phyloP scores from a whole-genome alignment of 495 filamentous ascomycete species.

The Amorphotheca resinae region DNA sequence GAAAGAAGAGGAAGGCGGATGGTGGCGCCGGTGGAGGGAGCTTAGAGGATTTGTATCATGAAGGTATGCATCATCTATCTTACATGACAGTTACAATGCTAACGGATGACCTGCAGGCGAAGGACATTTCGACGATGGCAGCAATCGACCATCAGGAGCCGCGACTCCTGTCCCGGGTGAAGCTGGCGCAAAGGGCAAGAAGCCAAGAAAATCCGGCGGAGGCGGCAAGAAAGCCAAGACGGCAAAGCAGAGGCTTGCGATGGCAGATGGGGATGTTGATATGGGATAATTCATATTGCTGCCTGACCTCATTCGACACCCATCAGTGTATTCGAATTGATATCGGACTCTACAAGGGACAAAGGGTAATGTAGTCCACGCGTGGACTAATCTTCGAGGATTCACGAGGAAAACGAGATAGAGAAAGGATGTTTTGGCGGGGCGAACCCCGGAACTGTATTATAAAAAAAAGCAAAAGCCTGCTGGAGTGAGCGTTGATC shows the following conservation, averaged over 20 bases:
- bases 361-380: too few relatives aligned
- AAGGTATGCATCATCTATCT: conserved; percentile 51
- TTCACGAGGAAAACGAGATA: too few relatives aligned
- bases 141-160: conserved; percentile 67
- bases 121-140: conserved; percentile 80
- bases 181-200: conserved; percentile 37
- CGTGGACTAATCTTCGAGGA: too few relatives aligned
- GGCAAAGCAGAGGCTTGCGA: conserved; percentile 72
- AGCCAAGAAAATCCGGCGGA: conserved; percentile 21
- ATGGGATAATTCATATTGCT: conserved; percentile 1
- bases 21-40: conserved; percentile 41
- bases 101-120: conserved; percentile 47
- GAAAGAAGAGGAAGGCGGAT: conserved; percentile 52
- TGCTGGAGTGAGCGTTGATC: too few relatives aligned
- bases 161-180: conserved; percentile 55
- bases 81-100: conserved; percentile 10
- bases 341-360: too few relatives aligned
- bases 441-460: too few relatives aligned
- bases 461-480: too few relatives aligned
- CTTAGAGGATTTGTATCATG: conserved; percentile 96
- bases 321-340: too few relatives aligned
- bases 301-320: too few relatives aligned
- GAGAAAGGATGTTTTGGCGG: too few relatives aligned
- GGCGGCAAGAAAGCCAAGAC: conserved; percentile 74
- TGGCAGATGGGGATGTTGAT: conserved; percentile 67